These are phyloP conservation scores for Kwoniella bestiolae DNA, from an alignment of 768 basidiomycete species.

Conservation along the genomic window DNA sequence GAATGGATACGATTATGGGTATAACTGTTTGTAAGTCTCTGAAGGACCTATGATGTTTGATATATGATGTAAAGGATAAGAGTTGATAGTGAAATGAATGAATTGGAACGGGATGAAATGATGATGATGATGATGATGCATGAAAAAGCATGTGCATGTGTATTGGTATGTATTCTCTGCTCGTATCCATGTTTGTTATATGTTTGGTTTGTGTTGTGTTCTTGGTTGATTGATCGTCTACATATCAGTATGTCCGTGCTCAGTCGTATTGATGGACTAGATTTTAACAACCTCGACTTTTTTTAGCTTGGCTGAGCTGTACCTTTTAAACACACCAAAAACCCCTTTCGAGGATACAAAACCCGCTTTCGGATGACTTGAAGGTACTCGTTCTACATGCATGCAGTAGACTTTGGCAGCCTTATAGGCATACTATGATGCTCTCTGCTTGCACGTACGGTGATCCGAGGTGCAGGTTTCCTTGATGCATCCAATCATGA, in stretches of 20 bases:
- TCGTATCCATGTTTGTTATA: neutral
- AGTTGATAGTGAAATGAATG: no score
- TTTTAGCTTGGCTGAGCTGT: neutral
- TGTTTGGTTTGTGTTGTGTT: neutral
- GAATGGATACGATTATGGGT: neutral
- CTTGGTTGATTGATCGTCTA: neutral
- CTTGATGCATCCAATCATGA: no score
- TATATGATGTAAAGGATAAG: neutral
- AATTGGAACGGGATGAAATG: no score
- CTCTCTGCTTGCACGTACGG: no score
- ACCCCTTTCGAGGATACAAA: neutral
- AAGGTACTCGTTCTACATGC: neutral
- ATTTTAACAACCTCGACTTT: neutral
- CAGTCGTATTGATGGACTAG: no score
- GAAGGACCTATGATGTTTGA: neutral
- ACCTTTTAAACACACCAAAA: neutral
- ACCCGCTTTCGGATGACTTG: neutral
- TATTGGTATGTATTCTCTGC: no score
- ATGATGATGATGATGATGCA: no score
- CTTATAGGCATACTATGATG: no score
- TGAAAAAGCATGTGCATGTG: neutral
- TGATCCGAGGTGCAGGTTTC: no score
- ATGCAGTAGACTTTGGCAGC: no score
- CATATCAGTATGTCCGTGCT: neutral
- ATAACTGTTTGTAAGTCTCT: neutral